Evolutionary conservation across 106 monocot species (phyloP), one percentile per base, ranked within the genome.

Genomic region (Platanthera zijinensis): DNA sequence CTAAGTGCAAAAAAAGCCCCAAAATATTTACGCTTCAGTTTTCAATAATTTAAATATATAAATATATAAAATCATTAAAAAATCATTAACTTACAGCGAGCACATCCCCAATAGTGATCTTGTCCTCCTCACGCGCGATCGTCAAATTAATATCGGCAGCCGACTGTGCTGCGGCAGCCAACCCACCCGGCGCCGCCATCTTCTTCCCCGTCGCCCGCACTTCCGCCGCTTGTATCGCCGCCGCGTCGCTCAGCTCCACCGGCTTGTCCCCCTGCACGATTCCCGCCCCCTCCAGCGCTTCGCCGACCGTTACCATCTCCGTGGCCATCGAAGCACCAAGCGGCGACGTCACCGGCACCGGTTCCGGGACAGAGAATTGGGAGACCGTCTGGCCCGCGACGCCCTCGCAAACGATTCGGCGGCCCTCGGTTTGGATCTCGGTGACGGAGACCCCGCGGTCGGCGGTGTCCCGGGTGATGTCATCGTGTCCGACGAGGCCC

Each of bases 211-310:
- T 90, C 5, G 89, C 88, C n/a, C 81, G 64, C 46, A 68, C 73
- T 81, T 90, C 86, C 3, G 88, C 92, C 0, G 92, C 89, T 47
- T 87, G 87, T 17, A 92, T 81, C 1, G 90, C 92, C 0, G 83
- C 87, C 0, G 88, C 92, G 67, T 95, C 95, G 71, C 81, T 80
- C 46, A 48, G 67, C 15, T 89, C 89, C 47, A 92, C 77, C 19
- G 89, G 81, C 77, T 79, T 89, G 45, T 83, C 82, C 4, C 86
- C 84, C 3, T 66, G 83, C 1, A 79, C 64, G 45, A 83, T 5
- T 3, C 74, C 89, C 0, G 87, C 73, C 2, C 87, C 89, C 76
- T 92, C 95, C 10, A 95, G 76, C 8, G 92, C 92, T 48, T 95
- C 89, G 2, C 95, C 92, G 7, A 89, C 79, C 0, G 88, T 83